A percentile compares a stretch with the other conserved stretches of the same genome.
phyloP scores from a whole-genome alignment of 2,329 filamentous ascomycete species.

The Xylariomycetidae sp. region DNA sequence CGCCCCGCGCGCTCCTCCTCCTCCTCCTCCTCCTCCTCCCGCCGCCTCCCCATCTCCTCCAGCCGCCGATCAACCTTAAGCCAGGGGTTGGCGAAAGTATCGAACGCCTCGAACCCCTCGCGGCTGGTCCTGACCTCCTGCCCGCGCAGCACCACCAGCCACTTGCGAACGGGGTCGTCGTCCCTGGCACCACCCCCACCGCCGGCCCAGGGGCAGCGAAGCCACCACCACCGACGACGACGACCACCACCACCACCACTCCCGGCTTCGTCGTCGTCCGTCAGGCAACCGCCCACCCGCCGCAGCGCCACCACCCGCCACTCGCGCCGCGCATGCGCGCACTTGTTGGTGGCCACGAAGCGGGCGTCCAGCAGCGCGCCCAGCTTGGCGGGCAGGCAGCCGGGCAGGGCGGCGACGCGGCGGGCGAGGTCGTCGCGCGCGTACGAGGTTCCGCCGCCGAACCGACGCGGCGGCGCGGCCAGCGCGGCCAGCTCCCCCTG shows the following conservation, averaged over 20 bases:
- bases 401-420: constrained; percentile 11
- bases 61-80: constrained; percentile 5
- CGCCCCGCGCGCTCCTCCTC: neutral
- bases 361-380: constrained; percentile 14
- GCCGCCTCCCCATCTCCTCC: neutral
- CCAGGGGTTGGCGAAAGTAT: constrained; percentile 13
- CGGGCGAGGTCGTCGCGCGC: constrained; percentile 9
- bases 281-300: constrained; percentile 4
- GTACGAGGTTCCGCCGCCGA: constrained; percentile 4
- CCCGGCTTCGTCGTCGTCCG: constrained; percentile 2
- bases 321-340: constrained; percentile 10
- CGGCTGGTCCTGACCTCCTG: constrained; percentile 8
- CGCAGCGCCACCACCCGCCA: constrained; percentile 14
- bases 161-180: constrained; percentile 11
- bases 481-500: constrained; percentile 9
- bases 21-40: neutral
- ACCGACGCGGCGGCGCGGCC: neutral
- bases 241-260: neutral
- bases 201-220: too few species aligned
- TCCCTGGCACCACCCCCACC: neutral
- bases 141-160: constrained; percentile 13
- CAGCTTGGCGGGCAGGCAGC: constrained; percentile 10
- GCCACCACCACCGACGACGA: too few species aligned
- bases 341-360: constrained; percentile 14
- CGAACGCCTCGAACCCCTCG: constrained; percentile 10